phyloP scores from a whole-genome alignment of 163 green algal species.

The Trebouxia gelatinosa region DNA sequence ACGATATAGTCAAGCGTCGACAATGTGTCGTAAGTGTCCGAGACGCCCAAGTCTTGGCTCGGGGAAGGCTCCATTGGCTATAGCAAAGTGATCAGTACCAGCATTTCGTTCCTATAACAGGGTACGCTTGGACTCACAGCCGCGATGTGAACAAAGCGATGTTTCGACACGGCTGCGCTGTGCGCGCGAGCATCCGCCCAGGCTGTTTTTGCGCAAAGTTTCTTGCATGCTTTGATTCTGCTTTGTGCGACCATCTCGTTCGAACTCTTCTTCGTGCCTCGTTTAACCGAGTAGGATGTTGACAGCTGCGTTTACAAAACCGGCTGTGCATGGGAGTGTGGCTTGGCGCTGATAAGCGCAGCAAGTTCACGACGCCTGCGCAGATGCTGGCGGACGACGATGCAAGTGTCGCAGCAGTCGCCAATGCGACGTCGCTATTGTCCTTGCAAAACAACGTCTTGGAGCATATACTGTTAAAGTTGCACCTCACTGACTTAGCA shows the following conservation, averaged over 20 bases:
- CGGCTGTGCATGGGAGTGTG: slow-evolving; percentile 5
- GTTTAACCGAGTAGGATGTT: too few relatives aligned
- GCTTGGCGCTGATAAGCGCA: not conserved
- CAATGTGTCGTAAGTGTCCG: slow-evolving; percentile 1
- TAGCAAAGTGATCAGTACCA: not conserved
- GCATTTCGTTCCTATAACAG: not conserved
- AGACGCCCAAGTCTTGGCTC: not conserved
- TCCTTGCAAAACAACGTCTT: slow-evolving; percentile 1
- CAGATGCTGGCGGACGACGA: not conserved
- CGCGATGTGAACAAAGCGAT: not conserved
- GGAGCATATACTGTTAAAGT: slow-evolving; percentile 9
- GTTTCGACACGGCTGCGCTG: not conserved
- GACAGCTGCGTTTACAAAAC: too few relatives aligned
- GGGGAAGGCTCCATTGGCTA: slow-evolving; percentile 3
- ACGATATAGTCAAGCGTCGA: slow-evolving; percentile 34
- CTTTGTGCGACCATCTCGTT: too few relatives aligned
- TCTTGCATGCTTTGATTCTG: too few relatives aligned
- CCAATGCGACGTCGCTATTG: not conserved
- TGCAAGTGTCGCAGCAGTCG: not conserved
- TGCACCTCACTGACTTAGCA: slow-evolving; percentile 15
- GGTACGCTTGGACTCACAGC: not conserved
- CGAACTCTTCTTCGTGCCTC: not conserved
- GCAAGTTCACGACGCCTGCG: not conserved
- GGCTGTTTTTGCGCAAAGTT: not conserved
- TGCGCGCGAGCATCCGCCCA: not conserved